These are phyloP conservation scores for Theileria parva DNA, from an alignment of 169 alveolate genomes.

Conservation along the genomic window DNA sequence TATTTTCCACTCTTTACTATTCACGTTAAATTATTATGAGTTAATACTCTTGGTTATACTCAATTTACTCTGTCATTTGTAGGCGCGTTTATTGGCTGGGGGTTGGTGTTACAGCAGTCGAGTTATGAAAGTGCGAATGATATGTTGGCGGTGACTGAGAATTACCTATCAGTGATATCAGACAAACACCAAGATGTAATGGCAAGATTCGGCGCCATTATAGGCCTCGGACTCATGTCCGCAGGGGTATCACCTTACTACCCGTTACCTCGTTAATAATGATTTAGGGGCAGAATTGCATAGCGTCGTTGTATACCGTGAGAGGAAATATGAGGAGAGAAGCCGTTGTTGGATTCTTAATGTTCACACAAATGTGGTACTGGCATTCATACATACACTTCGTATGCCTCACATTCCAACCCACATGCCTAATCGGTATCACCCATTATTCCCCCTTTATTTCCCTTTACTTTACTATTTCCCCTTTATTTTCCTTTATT, in stretches of 20 bases:
- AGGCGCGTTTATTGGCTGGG: slow-evolving; percentile 88
- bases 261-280: no score
- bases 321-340: slow-evolving; percentile 79
- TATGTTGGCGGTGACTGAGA: slow-evolving; percentile 82
- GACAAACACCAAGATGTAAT: slow-evolving; percentile 95
- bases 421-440: slow-evolving; percentile 90
- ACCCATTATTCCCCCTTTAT: no score
- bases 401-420: slow-evolving; percentile 86
- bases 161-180: slow-evolving; percentile 80
- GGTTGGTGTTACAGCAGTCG: slow-evolving; percentile 86
- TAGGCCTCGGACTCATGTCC: slow-evolving; percentile 91
- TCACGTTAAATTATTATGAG: no score
- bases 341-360: slow-evolving; percentile 93
- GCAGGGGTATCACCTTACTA: slow-evolving; percentile 96
- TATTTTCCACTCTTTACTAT: no score
- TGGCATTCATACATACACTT: slow-evolving; percentile 96
- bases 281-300: slow-evolving; percentile 50
- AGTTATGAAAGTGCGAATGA: slow-evolving; percentile 81
- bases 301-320: slow-evolving; percentile 66
- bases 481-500: no score
- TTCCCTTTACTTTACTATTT: no score
- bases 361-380: slow-evolving; percentile 95
- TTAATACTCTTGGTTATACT: no score
- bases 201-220: slow-evolving; percentile 94
- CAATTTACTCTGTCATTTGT: no score